Evolutionary conservation across 1,139 yeast genomes (phyloP), one percentile per base, ranked within the genome.

Genomic region (Yamadazyma diddensiae): DNA sequence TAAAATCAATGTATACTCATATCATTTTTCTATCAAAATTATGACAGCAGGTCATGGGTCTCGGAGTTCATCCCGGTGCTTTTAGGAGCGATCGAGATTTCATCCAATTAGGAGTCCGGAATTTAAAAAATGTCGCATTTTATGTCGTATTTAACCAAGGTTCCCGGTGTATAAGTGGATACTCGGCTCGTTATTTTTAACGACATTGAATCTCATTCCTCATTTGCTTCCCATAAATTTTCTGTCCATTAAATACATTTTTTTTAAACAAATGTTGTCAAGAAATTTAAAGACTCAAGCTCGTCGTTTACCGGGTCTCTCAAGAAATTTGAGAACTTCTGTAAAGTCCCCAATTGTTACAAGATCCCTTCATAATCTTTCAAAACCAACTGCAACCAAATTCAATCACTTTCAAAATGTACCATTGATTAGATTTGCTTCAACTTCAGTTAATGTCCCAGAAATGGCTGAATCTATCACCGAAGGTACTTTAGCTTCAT

Each of bases 391-490:
- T 6, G 20, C 20, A 6, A 6, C 6, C 8, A 10, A 6, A 21
- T 5, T 7, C 12, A 10, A 21, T 21, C 8, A 22, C 11, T 22
- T 22, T 10, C 25, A 22, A 22, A 7, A 7, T 7, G 6, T 5
- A 12, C n/a, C 25, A 7, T 11, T 11, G 4, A 13, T 22, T 10
- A 63, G 76, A 55, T 64, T 58, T 36, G 73, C 70, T 26, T 65
- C 73, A 12, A 59, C 58, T 31, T 51, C 70, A 35, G 95, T 92
- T 37, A 86, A 88, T 62, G 98, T 92, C 23, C 99, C 99, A 33
- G 95, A 87, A 47, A 88, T 92, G 97, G 98, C 98, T 31, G 99
- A 92, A 65, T 90, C 97, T 34, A 83, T 92, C 56, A 87, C 97
- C 31, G 99, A 92, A 64, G 99, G 99, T 60, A 87, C 97, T 31